Base-by-base conservation (phyloP, 23 red algal species). In the Agarophyton chilense region DNA sequence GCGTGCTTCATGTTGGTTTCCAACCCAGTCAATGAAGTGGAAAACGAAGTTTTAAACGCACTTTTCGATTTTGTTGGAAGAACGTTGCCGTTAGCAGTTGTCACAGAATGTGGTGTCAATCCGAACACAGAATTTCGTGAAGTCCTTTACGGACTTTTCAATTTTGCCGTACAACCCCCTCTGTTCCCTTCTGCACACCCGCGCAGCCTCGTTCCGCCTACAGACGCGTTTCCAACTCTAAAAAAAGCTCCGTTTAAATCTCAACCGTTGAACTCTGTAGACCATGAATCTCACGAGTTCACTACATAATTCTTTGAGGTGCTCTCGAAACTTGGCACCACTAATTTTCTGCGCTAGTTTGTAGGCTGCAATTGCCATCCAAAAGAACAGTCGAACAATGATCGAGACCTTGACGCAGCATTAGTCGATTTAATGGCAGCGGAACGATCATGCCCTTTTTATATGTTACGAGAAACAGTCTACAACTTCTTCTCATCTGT, bases 341-440 rank as follows among this genome's bases (percentile, higher is more conserved):
- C 65, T 53, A 36, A 88, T 70, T 88, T 88, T 88, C 31, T 19
- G n/a, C 34, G n/a, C 36, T 53, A 45, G 35, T 88, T 88, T 58
- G 68, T 88, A 10, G 24, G 31, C 68, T 26, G 25, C 9, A 77
- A 33, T 10, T n/a, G 36, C 31, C 42, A 50, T 36, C 22, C 34
- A 14, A n/a, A 32, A 13, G 8, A 42, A 17, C 50, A 77, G 52
- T 88, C 84, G 21, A 25, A 28, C 18, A 25, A 12, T 32, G 84
- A 88, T 50, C 49, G 52, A 9, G 47, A 76, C 24, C 68, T 40
- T 12, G 84, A 13, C 33, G 67, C 84, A 11, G 84, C 84, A 4
- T 88, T 76, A 52, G 55, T 88, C 26, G 84, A 88, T 18, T 32
- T 74, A n/a, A 76, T 88, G 68, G 22, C 36, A 18, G 60, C 47